phyloP scores from a whole-genome alignment of 106 monocot species.

The Acorus gramineus region DNA sequence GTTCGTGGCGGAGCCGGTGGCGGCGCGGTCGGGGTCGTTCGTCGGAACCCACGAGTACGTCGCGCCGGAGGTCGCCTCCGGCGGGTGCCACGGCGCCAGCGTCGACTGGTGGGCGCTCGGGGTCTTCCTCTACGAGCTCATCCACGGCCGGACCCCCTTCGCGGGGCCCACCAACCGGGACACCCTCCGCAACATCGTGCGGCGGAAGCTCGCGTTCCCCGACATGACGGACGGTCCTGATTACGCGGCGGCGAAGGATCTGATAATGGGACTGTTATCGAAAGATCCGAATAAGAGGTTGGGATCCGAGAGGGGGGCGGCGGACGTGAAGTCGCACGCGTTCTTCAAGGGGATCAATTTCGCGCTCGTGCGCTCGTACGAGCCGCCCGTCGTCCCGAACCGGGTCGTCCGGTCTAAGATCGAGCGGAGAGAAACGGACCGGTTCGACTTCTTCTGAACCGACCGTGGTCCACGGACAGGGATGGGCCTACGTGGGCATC shows the following conservation, averaged over 20 bases:
- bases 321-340: too few relatives aligned
- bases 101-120: constrained; percentile 98
- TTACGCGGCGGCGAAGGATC: too few relatives aligned
- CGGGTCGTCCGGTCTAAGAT: constrained; percentile 1
- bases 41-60: constrained; percentile 96
- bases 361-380: too few relatives aligned
- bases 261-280: too few relatives aligned
- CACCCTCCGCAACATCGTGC: too few relatives aligned
- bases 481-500: background rate
- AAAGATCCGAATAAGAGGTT: too few relatives aligned
- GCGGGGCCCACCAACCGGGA: too few relatives aligned
- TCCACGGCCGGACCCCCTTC: too few relatives aligned
- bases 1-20: constrained; percentile 74
- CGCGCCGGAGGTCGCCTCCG: constrained; percentile 67
- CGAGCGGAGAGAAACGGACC: constrained; percentile 7
- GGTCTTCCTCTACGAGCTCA: constrained; percentile 72
- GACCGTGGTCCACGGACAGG: background rate
- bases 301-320: too few relatives aligned
- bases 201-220: too few relatives aligned
- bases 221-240: background rate
- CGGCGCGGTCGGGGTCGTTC: constrained; percentile 59
- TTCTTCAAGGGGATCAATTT: too few relatives aligned
- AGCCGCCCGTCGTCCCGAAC: constrained; percentile 18
- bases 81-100: constrained; percentile 44
- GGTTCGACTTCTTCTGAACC: constrained; percentile 32